Evolutionary conservation across 164 flowering plant species (phyloP).

Genomic region (Annona squamosa): DNA sequence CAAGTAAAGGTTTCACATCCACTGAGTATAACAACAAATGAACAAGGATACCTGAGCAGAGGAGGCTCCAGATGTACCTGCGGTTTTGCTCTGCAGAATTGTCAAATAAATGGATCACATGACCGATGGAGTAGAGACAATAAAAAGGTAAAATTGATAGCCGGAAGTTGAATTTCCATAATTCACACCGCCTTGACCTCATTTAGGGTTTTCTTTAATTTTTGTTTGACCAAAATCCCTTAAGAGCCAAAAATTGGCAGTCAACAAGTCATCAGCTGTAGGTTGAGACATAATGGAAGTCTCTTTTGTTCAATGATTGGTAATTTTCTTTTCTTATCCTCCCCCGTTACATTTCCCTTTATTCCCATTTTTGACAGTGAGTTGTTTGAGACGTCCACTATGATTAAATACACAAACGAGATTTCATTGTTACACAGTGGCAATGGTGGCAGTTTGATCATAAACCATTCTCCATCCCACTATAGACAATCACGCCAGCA

Average conservation of each 20-base stretch:
- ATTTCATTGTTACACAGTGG: no score
- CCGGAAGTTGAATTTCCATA: background rate
- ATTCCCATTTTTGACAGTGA: no score
- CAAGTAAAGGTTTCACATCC: background rate
- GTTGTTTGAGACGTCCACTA: no score
- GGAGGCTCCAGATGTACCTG: constrained; percentile 50
- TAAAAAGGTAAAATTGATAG: background rate
- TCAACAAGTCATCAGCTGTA: background rate
- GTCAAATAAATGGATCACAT: constrained; percentile 5
- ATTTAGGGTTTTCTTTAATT: background rate
- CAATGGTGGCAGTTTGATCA: no score
- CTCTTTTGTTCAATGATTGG: no score
- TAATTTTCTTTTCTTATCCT: no score
- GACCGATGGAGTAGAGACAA: background rate
- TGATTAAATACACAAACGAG: no score
- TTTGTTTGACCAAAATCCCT: background rate
- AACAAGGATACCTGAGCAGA: constrained; percentile 50
- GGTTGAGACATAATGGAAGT: background rate
- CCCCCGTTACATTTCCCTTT: no score
- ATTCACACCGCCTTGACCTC: background rate
- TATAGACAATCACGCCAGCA: no score
- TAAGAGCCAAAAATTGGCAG: background rate
- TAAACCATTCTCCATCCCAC: no score
- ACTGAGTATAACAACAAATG: background rate
- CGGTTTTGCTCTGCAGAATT: constrained; percentile 55